Evolutionary conservation across 768 basidiomycete genomes (phyloP), one percentile per base, ranked within the genome.

Genomic region (Calocera cornea): DNA sequence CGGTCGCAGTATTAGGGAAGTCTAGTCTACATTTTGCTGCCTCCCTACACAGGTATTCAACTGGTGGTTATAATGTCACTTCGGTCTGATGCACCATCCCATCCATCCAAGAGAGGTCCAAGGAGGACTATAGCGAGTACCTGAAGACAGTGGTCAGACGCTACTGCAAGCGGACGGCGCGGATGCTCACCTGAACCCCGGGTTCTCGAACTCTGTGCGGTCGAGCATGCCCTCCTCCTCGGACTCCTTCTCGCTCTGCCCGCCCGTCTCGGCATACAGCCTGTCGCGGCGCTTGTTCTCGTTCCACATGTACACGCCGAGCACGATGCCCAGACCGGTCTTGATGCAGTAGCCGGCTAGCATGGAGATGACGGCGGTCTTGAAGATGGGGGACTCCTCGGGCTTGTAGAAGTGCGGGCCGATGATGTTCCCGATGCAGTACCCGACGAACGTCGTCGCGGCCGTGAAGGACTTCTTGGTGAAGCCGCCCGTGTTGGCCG

Each of bases 231-330:
- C 73, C 33, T 70, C 71, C 64, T 73, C 69, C 63, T 71, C 71
- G 1, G 72, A 71, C 7, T 44, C 68, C 17, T 67, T 54, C 24
- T 36, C 66, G 38, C 72, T 64, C 41, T 68, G 60, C 40, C 72
- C 70, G 22, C 73, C 70, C n/a, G 68, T 19, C 14, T 41, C 66
- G 11, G 2, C 50, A 8, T 72, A 70, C 1, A 44, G 44, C 31
- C 67, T 67, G 68, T 77, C 71, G 24, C 76, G 71, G 64, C 71
- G 34, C 1, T 70, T 68, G 67, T 76, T 77, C n/a, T 72, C 73
- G 65, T 72, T 73, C 69, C 69, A 73, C 76, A 77, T 77, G 67
- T 76, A 77, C 17, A 71, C 11, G 2, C 72, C 75, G 34, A 77
- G 71, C 16, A 72, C n/a, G 14, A 75, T 63, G 60, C 75, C 73